Percentiles rank a stretch among this genome's conserved stretches.
phyloP scores from a whole-genome alignment of 176 grass and related monocot genomes.

The Metroxylon sagu region DNA sequence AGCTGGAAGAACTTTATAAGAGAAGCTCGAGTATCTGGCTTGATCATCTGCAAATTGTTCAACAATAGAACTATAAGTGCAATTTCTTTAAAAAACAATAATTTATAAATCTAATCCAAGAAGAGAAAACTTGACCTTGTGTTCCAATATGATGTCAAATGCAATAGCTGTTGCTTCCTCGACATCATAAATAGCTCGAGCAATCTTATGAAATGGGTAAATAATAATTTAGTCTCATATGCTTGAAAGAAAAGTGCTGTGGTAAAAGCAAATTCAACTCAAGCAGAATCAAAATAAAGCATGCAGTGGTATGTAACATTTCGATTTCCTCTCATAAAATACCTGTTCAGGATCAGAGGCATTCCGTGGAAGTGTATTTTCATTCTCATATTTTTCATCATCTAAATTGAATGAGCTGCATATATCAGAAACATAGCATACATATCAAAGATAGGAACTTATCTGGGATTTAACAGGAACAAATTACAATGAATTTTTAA shows the following conservation, averaged over 20 bases:
- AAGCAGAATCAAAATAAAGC: no score
- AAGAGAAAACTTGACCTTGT: constrained; percentile 57
- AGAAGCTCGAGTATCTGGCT: constrained; percentile 55
- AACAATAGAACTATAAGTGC: no score
- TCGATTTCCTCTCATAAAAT: background rate
- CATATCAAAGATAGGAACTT: no score
- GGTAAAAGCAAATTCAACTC: no score
- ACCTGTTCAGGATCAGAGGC: constrained; percentile 70
- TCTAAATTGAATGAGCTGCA: constrained; percentile 89
- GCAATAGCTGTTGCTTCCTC: constrained; percentile 89
- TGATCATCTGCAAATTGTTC: constrained; percentile 68
- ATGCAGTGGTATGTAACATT: no score
- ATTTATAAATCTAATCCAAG: constrained; percentile 6
- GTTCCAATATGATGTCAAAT: constrained; percentile 77
- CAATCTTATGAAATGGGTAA: constrained; percentile 42
- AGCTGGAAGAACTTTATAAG: constrained; percentile 92
- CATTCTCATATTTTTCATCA: constrained; percentile 87
- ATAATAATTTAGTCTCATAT: constrained; percentile 1
- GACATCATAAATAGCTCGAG: constrained; percentile 77
- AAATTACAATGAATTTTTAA: background rate
- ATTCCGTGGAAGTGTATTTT: constrained; percentile 60
- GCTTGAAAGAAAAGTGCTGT: constrained; percentile 4
- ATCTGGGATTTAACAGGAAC: background rate
- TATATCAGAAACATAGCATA: background rate
- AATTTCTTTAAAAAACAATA: no score